A percentile compares a stretch with the other conserved stretches of the same genome.
Evolutionary conservation across 768 basidiomycete species (phyloP).

Genomic region (Suillus discolor): DNA sequence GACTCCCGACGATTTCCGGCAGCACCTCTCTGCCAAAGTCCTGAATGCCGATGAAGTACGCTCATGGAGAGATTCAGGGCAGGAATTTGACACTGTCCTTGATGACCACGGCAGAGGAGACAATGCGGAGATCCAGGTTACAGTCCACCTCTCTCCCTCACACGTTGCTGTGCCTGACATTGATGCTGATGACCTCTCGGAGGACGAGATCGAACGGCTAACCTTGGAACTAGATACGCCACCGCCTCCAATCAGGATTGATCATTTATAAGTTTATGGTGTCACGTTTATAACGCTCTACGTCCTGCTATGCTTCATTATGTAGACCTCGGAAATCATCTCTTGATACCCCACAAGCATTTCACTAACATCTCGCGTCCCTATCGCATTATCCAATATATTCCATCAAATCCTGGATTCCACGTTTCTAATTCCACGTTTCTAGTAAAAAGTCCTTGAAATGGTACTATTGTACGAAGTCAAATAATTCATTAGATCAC

Average conservation of each 20-base stretch:
- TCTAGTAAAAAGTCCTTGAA: conserved; percentile 8
- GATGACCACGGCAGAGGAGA: conserved; percentile 17
- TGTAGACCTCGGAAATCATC: conserved; percentile 27
- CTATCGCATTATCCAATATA: conserved; percentile 18
- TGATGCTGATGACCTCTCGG: conserved; percentile 17
- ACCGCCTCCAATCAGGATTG: conserved; percentile 46
- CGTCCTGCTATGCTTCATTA: conserved; percentile 14
- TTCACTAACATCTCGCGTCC: conserved; percentile 13
- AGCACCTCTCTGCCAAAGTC: conserved; percentile 61
- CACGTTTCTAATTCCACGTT: background rate
- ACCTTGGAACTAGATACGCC: conserved; percentile 21
- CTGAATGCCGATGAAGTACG: conserved; percentile 73
- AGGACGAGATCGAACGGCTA: conserved; percentile 32
- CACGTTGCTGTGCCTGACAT: conserved; percentile 23
- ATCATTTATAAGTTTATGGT: conserved; percentile 25
- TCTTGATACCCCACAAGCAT: conserved; percentile 29
- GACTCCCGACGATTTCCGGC: conserved; percentile 53
- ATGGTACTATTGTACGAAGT: background rate
- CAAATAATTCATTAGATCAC: conserved; percentile 25
- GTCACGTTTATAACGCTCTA: conserved; percentile 9
- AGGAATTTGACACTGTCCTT: conserved; percentile 16
- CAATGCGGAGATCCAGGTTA: conserved; percentile 24
- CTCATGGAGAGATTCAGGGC: conserved; percentile 50
- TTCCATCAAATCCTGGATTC: conserved; percentile 10
- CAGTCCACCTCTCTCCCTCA: conserved; percentile 16